Base-by-base conservation (phyloP, 2,329 filamentous ascomycete species). In the Alternaria conjuncta region DNA sequence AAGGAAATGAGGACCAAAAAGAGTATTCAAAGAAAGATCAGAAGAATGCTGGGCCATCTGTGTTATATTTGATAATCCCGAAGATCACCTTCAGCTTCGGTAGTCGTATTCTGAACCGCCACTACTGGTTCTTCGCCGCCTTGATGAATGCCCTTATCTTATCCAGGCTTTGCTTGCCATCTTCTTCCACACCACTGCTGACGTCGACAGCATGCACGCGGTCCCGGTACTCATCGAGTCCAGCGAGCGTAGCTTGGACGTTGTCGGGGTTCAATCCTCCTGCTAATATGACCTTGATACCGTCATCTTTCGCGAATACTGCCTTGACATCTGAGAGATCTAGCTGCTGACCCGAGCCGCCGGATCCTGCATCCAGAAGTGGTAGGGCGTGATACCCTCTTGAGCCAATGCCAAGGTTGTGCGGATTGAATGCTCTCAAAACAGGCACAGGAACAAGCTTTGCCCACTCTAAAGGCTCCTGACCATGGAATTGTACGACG, bases 391-490 rank as follows among this genome's bases (percentile, higher is more conserved):
- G 96, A 77, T 93, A 96, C 10, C 93, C 94, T 60, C 93, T 87
- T 45, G 86, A 82, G 8, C 89, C 89, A 49, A 97, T 83, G 1
- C 90, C 92, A n/a, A 87, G 82, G 55, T 94, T 89, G 3, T 86
- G 87, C 0, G 94, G 93, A 57, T 89, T 89, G 81, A 98, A 99
- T 54, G 90, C 92, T 69, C 89, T 90, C 67, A 99, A 89, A 6
- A 99, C 94, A 0, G 96, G 96, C 0, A 97, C 94, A 1, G 96
- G 94, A 53, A 99, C 93, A n/a, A 92, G 82, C 49, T 83, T 87
- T 2, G 94, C 90, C 94, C 95, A 99, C 78, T 99, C 96, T 5
- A 97, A 75, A 3, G 96, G 95, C 78, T 99, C 96, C 50, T 90
- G 87, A 9, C 96, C 96, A 76, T 99, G 96, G 3, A 99, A 87